Conservation (phyloP, 106 monocot genomes). For the Phalaenopsis equestris region DNA sequence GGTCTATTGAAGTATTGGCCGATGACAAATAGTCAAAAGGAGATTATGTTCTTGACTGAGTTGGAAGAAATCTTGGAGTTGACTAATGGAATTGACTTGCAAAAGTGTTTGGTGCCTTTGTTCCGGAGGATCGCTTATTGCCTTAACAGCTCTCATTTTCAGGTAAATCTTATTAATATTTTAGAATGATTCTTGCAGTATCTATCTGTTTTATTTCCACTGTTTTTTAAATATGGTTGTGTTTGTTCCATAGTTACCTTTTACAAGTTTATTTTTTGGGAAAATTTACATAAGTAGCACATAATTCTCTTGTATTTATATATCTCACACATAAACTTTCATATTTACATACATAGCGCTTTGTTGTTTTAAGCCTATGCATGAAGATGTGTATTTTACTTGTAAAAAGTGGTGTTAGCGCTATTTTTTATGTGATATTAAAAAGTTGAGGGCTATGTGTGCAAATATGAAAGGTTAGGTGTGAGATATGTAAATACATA, state of each 20-base stretch:
- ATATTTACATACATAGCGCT: too few relatives aligned
- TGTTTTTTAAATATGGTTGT: background rate
- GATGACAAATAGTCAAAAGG: constrained; percentile 51
- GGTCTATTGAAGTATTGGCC: constrained; percentile 62
- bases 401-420: too few relatives aligned
- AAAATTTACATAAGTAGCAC: too few relatives aligned
- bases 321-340: too few relatives aligned
- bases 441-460: too few relatives aligned
- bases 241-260: background rate
- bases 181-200: background rate
- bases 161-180: constrained; percentile 20
- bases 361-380: too few relatives aligned
- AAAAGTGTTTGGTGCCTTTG: constrained; percentile 48
- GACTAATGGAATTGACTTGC: constrained; percentile 32
- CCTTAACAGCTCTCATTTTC: constrained; percentile 56
- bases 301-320: too few relatives aligned
- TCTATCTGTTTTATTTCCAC: background rate
- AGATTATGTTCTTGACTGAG: constrained; percentile 50
- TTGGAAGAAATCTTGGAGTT: constrained; percentile 47
- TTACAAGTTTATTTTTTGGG: background rate
- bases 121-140: constrained; percentile 35
- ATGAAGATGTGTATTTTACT: too few relatives aligned
- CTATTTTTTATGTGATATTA: too few relatives aligned
- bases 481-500: too few relatives aligned
- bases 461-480: too few relatives aligned